Conservation (phyloP, 2,329 filamentous ascomycete species). For the Zymoseptoria ardabiliae region DNA sequence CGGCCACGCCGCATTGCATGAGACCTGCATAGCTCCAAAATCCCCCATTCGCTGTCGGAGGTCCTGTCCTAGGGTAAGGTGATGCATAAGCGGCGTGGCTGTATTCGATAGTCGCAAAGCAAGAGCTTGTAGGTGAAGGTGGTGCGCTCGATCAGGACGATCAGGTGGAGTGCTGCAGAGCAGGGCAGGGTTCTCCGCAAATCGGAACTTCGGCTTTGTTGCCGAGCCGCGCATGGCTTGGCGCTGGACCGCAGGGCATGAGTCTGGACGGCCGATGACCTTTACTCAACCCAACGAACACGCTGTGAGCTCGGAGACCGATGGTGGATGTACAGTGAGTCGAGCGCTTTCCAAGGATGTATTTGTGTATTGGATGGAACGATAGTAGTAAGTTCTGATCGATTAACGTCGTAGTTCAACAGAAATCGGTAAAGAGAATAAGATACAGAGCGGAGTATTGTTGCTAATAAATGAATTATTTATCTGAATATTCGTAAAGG, state of each 20-base stretch:
- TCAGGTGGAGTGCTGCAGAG: not conserved
- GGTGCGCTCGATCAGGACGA: not conserved
- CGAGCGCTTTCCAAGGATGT: too few species aligned
- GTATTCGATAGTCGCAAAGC: not conserved
- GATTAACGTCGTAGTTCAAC: too few species aligned
- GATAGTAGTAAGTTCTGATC: too few species aligned
- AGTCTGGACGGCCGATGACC: not conserved
- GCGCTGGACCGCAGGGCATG: not conserved
- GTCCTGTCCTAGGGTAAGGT: not conserved
- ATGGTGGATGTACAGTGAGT: too few species aligned
- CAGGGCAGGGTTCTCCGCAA: not conserved
- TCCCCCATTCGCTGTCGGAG: not conserved
- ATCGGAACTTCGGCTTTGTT: not conserved
- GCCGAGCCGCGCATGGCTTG: not conserved
- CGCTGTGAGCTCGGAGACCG: not conserved
- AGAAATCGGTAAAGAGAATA: not conserved
- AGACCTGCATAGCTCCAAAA: not conserved
- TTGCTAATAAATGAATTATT: not conserved
- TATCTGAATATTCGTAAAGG: not conserved
- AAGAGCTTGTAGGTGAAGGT: not conserved
- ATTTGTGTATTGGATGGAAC: not conserved
- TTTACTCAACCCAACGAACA: not conserved
- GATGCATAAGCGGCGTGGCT: not conserved
- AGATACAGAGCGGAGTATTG: not conserved
- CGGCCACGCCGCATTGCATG: not conserved